These are phyloP conservation scores for Solanum peruvianum DNA, from an alignment of 257 asterid genomes.

Conservation along the genomic window DNA sequence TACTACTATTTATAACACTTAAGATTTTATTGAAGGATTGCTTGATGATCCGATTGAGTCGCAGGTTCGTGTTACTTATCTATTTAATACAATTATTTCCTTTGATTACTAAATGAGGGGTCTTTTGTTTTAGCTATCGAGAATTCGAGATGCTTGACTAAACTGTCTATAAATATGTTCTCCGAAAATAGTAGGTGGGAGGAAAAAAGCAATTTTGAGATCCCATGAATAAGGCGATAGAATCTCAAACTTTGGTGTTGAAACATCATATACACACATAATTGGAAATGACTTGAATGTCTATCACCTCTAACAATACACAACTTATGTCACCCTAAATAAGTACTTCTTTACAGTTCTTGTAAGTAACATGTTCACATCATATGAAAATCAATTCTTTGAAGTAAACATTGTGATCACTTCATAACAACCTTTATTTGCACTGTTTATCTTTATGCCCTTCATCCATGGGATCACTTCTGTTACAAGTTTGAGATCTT, in stretches of 20 bases:
- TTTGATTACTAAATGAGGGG: too few species aligned
- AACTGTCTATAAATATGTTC: neutral
- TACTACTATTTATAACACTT: too few species aligned
- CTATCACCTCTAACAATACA: neutral
- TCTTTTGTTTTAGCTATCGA: neutral
- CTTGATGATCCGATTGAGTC: too few species aligned
- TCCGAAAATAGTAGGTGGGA: neutral
- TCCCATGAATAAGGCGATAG: neutral
- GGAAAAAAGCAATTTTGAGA: neutral
- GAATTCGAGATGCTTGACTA: neutral
- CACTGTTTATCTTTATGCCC: slow-evolving; percentile 19
- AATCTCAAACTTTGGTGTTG: neutral
- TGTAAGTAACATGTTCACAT: neutral
- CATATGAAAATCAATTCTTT: neutral
- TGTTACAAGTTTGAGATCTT: slow-evolving; percentile 31
- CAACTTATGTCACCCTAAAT: neutral
- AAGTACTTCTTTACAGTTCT: neutral
- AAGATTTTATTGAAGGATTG: too few species aligned
- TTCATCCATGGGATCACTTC: slow-evolving; percentile 69
- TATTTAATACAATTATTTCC: too few species aligned
- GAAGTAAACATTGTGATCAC: neutral
- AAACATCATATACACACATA: neutral
- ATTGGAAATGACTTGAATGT: neutral
- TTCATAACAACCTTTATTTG: neutral
- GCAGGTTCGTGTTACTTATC: too few species aligned